These are phyloP conservation scores for Kuraishia capsulata DNA, from an alignment of 805 yeast genomes.

Conservation along the genomic window DNA sequence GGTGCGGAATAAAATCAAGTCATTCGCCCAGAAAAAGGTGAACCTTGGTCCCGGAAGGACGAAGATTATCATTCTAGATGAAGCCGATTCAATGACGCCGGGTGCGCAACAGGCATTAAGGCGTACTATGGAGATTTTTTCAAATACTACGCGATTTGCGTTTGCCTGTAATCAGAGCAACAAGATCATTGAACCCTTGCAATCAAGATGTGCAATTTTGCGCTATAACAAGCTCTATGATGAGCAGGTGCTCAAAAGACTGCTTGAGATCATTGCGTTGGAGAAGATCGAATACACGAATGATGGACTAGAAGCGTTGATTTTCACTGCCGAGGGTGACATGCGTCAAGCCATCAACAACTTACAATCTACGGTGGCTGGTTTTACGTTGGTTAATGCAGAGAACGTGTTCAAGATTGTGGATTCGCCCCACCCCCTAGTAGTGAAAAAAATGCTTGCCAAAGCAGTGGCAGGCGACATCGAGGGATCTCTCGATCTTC, in stretches of 20 bases:
- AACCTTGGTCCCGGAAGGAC: conserved; percentile 83
- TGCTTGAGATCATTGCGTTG: conserved; percentile 56
- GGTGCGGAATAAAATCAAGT: conserved; percentile 87
- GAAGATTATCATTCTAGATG: conserved; percentile 88
- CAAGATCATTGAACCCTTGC: conserved; percentile 94
- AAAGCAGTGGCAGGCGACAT: conserved; percentile 34
- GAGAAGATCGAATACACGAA: conserved; percentile 75
- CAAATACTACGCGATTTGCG: conserved; percentile 96
- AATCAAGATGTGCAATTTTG: conserved; percentile 91
- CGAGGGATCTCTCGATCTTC: conserved; percentile 55
- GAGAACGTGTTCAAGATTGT: conserved; percentile 92
- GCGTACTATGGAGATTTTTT: conserved; percentile 90
- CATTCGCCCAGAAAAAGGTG: conserved; percentile 92
- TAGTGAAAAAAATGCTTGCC: conserved; percentile 63
- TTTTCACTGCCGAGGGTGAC: conserved; percentile 96
- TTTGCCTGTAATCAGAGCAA: conserved; percentile 94
- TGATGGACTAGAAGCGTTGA: conserved; percentile 86
- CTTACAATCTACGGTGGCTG: conserved; percentile 88
- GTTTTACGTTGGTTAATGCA: conserved; percentile 84
- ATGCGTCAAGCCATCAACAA: conserved; percentile 98
- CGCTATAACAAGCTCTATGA: conserved; percentile 76
- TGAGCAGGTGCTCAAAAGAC: conserved; percentile 72
- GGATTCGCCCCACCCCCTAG: conserved; percentile 91
- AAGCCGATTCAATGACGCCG: conserved; percentile 94
- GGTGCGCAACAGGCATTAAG: conserved; percentile 94